Evolutionary conservation across 2,329 filamentous ascomycete genomes (phyloP).

Genomic region (Tetracladium maxilliforme): DNA sequence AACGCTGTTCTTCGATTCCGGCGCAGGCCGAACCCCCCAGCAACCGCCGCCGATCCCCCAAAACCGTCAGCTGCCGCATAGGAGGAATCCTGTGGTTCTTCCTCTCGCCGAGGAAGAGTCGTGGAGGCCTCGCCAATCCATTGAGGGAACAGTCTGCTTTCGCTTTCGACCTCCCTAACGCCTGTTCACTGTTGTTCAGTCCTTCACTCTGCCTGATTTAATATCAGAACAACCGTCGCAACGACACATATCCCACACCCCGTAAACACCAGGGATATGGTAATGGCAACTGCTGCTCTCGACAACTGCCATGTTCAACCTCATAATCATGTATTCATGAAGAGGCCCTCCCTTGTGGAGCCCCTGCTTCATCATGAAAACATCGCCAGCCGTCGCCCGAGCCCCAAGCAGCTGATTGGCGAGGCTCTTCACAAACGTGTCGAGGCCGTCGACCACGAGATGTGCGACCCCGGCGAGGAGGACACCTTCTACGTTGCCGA

Average conservation of each 20-base stretch:
- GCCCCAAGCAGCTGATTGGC: constrained; percentile 72
- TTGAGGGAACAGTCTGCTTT: constrained; percentile 81
- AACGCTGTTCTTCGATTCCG: constrained; percentile 34
- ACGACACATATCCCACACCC: no score
- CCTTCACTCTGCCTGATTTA: no score
- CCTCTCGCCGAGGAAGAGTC: constrained; percentile 99
- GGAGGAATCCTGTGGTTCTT: constrained; percentile 95
- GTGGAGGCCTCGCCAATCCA: constrained; percentile 92
- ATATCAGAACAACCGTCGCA: no score
- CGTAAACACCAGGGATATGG: no score
- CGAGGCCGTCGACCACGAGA: constrained; percentile 69
- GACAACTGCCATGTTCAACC: no score
- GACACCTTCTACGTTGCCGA: constrained; percentile 98
- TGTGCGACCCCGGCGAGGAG: constrained; percentile 83
- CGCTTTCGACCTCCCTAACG: constrained; percentile 94
- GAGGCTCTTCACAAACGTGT: constrained; percentile 78
- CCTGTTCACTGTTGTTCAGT: no score
- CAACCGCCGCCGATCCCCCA: constrained; percentile 39
- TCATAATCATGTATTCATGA: constrained; percentile 33
- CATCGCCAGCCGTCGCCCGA: constrained; percentile 11
- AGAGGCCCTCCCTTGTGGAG: constrained; percentile 16
- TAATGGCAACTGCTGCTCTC: no score
- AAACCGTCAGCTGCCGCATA: constrained; percentile 97
- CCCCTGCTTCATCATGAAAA: constrained; percentile 6
- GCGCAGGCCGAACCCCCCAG: constrained; percentile 29